Evolutionary conservation across 2,329 filamentous ascomycete species (phyloP).

Genomic region (Talaromyces sp.): DNA sequence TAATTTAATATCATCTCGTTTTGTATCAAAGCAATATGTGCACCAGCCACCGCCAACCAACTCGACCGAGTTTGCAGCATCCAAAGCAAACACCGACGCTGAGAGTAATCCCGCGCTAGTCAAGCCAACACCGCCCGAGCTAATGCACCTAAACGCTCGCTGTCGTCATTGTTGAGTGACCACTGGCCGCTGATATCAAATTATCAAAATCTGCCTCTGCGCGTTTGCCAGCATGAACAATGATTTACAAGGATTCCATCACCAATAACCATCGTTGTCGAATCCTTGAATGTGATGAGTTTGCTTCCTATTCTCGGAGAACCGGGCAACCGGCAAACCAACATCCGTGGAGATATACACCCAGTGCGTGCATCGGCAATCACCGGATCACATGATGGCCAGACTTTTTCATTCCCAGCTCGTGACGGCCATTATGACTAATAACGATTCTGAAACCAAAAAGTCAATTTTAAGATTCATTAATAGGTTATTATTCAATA

Average conservation of each 20-base stretch:
- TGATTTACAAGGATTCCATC: neutral
- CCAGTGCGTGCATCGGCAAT: neutral
- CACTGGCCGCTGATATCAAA: neutral
- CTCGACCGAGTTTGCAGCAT: neutral
- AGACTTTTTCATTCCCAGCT: neutral
- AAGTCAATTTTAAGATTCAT: neutral
- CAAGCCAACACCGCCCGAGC: neutral
- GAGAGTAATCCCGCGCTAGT: neutral
- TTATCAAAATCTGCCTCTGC: neutral
- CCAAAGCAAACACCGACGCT: neutral
- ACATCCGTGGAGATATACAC: neutral
- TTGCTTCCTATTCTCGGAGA: neutral
- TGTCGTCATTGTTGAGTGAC: neutral
- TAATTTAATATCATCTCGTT: neutral
- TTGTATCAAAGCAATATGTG: neutral
- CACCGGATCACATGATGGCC: neutral
- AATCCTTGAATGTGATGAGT: neutral
- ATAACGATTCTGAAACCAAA: neutral
- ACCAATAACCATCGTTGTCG: neutral
- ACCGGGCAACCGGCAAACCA: no score
- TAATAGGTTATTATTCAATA: neutral
- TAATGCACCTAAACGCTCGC: neutral
- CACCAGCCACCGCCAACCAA: neutral
- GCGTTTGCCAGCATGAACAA: neutral
- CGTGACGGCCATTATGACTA: neutral